Percentiles rank a stretch among this genome's conserved stretches.
Conservation (phyloP, 768 basidiomycete species). For the Podaxis sp. region DNA sequence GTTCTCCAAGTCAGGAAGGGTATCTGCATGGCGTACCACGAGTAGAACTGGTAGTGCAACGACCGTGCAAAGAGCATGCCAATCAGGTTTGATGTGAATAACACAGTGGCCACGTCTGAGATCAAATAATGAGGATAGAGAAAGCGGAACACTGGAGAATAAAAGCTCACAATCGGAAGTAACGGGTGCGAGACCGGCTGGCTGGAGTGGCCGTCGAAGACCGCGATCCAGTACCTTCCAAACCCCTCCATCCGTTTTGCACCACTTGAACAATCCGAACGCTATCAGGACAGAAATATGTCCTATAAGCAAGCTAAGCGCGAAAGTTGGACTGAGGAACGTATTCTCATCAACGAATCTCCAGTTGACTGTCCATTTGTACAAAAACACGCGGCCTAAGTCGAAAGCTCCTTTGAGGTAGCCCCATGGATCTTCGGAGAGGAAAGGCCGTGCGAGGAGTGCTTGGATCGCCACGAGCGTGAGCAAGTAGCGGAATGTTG, state of each 20-base stretch:
- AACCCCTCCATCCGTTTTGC: conserved; percentile 67
- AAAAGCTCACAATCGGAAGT: conserved; percentile 64
- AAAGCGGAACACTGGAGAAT: neutral
- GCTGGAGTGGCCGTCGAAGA: conserved; percentile 44
- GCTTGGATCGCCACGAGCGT: conserved; percentile 51
- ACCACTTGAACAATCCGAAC: conserved; percentile 81
- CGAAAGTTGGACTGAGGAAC: conserved; percentile 68
- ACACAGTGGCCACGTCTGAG: conserved; percentile 71
- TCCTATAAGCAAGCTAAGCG: conserved; percentile 58
- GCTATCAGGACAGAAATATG: conserved; percentile 58
- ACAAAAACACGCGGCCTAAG: conserved; percentile 84
- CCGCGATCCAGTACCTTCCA: conserved; percentile 52
- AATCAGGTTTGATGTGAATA: conserved; percentile 90
- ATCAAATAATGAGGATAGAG: neutral
- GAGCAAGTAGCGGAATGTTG: conserved; percentile 49
- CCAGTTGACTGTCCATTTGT: conserved; percentile 99
- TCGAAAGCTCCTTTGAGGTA: conserved; percentile 85
- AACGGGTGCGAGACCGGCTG: conserved; percentile 45
- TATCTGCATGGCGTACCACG: conserved; percentile 93
- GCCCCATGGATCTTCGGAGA: conserved; percentile 52
- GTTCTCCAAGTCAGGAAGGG: conserved; percentile 83
- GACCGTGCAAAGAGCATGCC: conserved; percentile 93
- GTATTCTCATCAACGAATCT: conserved; percentile 75
- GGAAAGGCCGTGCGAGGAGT: conserved; percentile 68
- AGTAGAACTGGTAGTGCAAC: conserved; percentile 97